These are phyloP conservation scores for Saccharomycopsis selenospora DNA, from an alignment of 805 yeast genomes.

Conservation along the genomic window DNA sequence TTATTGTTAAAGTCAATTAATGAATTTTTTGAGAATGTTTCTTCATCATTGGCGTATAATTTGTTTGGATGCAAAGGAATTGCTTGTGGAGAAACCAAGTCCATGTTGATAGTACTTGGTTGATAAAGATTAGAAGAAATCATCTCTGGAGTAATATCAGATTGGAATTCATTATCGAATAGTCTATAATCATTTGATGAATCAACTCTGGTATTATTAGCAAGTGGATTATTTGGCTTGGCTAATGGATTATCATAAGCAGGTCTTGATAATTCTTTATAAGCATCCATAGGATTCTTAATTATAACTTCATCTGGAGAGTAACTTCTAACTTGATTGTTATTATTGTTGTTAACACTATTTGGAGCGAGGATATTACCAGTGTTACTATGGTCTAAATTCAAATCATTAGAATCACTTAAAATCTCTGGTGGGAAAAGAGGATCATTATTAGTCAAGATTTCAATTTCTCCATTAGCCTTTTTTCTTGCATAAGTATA, in stretches of 20 bases:
- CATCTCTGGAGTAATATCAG: conserved; percentile 19
- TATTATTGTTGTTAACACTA: too few relatives aligned
- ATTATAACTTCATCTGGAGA: conserved; percentile 22
- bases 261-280: neutral
- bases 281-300: conserved; percentile 18
- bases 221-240: neutral
- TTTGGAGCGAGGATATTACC: too few relatives aligned
- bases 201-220: conserved; percentile 4
- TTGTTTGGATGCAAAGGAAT: conserved; percentile 15
- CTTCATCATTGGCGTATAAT: neutral
- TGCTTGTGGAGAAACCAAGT: conserved; percentile 18
- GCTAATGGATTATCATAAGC: neutral
- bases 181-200: conserved; percentile 5
- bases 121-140: conserved; percentile 17
- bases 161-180: conserved; percentile 17
- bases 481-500: conserved; percentile 16
- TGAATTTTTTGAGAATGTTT: neutral
- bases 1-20: too few relatives aligned
- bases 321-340: too few relatives aligned
- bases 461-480: conserved; percentile 17
- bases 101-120: conserved; percentile 20
- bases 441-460: conserved; percentile 17
- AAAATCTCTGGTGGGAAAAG: conserved; percentile 20
- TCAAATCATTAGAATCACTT: conserved; percentile 15
- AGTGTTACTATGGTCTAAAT: too few relatives aligned